phyloP scores from a whole-genome alignment of 306 rosid genomes.

The Hippophae rhamnoides region DNA sequence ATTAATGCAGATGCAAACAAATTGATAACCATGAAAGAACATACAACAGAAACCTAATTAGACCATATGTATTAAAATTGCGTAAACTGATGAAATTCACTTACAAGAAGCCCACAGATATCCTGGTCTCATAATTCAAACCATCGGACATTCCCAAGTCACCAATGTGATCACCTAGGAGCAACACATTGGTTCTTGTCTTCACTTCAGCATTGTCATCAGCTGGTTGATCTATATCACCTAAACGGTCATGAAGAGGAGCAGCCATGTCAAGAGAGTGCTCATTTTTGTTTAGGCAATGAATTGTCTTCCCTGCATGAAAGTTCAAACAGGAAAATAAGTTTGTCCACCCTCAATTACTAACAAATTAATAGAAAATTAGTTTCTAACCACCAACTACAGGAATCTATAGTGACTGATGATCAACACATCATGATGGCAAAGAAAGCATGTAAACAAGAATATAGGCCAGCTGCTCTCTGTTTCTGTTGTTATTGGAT shows the following conservation, averaged over 20 bases:
- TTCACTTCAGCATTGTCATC: slow-evolving; percentile 50
- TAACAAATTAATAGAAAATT: too few species aligned
- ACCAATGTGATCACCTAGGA: slow-evolving; percentile 87
- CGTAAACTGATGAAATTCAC: slow-evolving; percentile 14
- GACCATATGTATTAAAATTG: too few species aligned
- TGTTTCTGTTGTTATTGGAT: too few species aligned
- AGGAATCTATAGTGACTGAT: too few species aligned
- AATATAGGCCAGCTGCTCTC: too few species aligned
- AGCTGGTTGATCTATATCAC: slow-evolving; percentile 39
- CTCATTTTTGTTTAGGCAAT: slow-evolving; percentile 85
- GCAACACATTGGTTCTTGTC: slow-evolving; percentile 77
- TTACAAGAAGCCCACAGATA: slow-evolving; percentile 84
- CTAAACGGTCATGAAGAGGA: slow-evolving; percentile 65
- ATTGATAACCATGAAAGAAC: too few species aligned
- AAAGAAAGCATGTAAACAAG: too few species aligned
- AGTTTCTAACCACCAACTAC: too few species aligned
- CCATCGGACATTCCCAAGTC: slow-evolving; percentile 96
- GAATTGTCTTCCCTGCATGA: slow-evolving; percentile 74
- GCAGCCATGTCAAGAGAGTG: slow-evolving; percentile 93
- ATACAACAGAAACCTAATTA: too few species aligned
- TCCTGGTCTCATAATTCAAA: slow-evolving; percentile 64
- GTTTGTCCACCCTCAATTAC: background rate
- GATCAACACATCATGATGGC: too few species aligned
- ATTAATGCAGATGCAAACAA: too few species aligned
- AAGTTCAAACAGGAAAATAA: slow-evolving; percentile 9